These are phyloP conservation scores for Claviceps monticola DNA, from an alignment of 2,329 filamentous ascomycete genomes.

Conservation along the genomic window DNA sequence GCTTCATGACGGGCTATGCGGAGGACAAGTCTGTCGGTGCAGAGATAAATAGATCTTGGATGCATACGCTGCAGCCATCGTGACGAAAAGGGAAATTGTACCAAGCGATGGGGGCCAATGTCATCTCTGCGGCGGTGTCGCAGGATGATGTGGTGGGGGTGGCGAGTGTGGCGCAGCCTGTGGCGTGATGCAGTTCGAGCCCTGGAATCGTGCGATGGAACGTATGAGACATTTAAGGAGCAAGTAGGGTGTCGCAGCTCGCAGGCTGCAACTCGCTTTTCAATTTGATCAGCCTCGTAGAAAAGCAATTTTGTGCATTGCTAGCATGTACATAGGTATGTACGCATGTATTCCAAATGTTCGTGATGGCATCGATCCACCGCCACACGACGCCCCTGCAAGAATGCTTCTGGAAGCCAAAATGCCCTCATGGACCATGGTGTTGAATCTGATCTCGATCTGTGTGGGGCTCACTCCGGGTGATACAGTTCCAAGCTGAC, in stretches of 20 bases:
- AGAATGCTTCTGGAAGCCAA: neutral
- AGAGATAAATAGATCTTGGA: neutral
- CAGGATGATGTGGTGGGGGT: constrained; percentile 4
- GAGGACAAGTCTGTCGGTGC: neutral
- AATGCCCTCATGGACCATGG: neutral
- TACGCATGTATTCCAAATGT: too few relatives aligned
- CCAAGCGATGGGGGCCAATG: too few relatives aligned
- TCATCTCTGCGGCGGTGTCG: too few relatives aligned
- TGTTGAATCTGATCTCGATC: neutral
- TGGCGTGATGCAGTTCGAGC: neutral
- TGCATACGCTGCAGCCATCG: neutral
- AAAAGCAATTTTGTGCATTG: neutral
- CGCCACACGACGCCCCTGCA: neutral
- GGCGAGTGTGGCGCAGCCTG: constrained; percentile 2
- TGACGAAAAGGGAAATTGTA: neutral
- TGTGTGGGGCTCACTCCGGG: neutral
- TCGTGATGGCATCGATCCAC: neutral
- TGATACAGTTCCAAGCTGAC: neutral
- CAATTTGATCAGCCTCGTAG: too few relatives aligned
- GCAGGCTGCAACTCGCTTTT: too few relatives aligned
- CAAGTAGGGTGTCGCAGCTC: too few relatives aligned
- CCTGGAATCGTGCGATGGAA: too few relatives aligned
- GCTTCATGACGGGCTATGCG: constrained; percentile 22
- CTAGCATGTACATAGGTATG: neutral
- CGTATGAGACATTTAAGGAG: too few relatives aligned